Conservation (phyloP, 2,329 filamentous ascomycete species). For the Botrytis aclada region DNA sequence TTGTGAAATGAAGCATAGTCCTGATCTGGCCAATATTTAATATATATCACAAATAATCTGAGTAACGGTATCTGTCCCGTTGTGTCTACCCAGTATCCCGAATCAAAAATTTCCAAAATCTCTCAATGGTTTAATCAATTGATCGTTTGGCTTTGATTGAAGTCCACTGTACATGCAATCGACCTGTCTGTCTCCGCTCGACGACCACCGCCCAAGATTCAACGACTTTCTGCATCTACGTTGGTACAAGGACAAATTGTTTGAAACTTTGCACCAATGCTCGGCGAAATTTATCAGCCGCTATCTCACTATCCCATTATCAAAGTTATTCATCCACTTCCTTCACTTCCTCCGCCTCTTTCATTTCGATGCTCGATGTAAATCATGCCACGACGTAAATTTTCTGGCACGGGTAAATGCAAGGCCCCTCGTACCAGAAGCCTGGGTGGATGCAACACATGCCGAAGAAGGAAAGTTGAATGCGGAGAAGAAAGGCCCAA, state of each 20-base stretch:
- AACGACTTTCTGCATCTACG: background rate
- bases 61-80: background rate
- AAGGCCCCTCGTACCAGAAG: background rate
- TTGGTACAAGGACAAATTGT: background rate
- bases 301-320: background rate
- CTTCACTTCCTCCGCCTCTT: background rate
- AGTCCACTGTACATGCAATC: background rate
- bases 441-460: background rate
- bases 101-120: background rate
- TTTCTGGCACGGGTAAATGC: background rate
- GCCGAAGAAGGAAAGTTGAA: background rate
- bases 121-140: background rate
- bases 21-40: slow-evolving; percentile 12
- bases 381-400: background rate
- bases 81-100: background rate
- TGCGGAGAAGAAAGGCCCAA: background rate
- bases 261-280: background rate
- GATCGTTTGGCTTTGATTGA: background rate
- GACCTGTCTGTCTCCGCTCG: background rate
- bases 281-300: background rate
- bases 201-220: background rate
- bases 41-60: slow-evolving; percentile 6
- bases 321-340: background rate
- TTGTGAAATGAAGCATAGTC: slow-evolving; percentile 15
- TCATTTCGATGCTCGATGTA: background rate